These are phyloP conservation scores for Tephrocybe sp. DNA, from an alignment of 768 basidiomycete genomes.

Conservation along the genomic window DNA sequence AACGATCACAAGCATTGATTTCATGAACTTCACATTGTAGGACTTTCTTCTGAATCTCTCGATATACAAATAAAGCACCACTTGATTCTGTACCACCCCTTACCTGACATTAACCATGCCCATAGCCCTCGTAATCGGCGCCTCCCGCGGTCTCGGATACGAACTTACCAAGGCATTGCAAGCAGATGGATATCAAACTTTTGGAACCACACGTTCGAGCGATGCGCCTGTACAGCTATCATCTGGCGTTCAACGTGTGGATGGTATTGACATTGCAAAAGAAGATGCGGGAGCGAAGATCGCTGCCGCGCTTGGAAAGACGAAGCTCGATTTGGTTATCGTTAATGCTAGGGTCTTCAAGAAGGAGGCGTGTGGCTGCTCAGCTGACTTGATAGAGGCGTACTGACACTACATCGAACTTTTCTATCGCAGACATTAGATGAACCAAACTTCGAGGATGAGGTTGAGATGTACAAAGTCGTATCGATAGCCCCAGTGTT, in stretches of 20 bases:
- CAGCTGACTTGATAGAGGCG: no score
- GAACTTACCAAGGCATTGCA: constrained; percentile 32
- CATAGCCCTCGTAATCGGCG: constrained; percentile 40
- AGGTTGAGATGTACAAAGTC: constrained; percentile 46
- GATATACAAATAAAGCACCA: no score
- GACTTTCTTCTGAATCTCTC: no score
- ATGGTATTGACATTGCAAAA: constrained; percentile 33
- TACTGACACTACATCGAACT: background rate
- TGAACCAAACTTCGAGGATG: constrained; percentile 33
- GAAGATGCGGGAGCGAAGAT: constrained; percentile 35
- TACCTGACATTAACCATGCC: constrained; percentile 16
- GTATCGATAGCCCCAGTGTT: constrained; percentile 44
- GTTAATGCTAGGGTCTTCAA: constrained; percentile 40
- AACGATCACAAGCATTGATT: no score
- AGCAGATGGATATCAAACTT: constrained; percentile 27
- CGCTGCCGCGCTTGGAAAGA: constrained; percentile 30
- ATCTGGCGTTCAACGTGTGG: constrained; percentile 33
- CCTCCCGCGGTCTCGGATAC: constrained; percentile 43
- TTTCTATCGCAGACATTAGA: constrained; percentile 31
- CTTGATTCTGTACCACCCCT: background rate
- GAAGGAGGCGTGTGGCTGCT: constrained; percentile 30
- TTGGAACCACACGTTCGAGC: constrained; percentile 36
- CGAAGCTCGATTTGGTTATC: constrained; percentile 33
- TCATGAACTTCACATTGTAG: background rate
- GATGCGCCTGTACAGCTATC: constrained; percentile 28